These are phyloP conservation scores for Entomortierella parvispora DNA, from an alignment of 192 early-diverging fungal genomes.

Conservation along the genomic window DNA sequence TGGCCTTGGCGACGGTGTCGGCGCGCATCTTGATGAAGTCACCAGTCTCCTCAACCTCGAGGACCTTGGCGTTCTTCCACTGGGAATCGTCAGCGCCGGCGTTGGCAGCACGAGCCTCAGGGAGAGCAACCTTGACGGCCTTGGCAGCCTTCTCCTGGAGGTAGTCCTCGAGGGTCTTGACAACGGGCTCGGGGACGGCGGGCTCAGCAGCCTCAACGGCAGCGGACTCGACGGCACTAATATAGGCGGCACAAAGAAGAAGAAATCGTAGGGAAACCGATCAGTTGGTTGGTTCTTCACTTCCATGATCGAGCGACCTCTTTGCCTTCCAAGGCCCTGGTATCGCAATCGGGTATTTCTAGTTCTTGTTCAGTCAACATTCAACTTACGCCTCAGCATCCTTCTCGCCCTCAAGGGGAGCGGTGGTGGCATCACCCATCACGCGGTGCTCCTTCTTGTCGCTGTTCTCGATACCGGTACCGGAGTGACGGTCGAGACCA, in stretches of 20 bases:
- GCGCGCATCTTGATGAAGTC: conserved; percentile 75
- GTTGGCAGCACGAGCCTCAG: conserved; percentile 85
- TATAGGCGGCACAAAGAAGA: conserved; percentile 4
- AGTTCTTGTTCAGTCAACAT: too few species aligned
- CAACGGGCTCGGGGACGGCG: conserved; percentile 69
- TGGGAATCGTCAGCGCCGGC: conserved; percentile 86
- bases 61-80: conserved; percentile 82
- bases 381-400: conserved; percentile 64
- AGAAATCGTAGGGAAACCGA: conserved; percentile 13
- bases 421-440: conserved; percentile 77
- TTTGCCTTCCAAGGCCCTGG: too few species aligned
- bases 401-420: conserved; percentile 62
- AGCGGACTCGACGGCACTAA: conserved; percentile 30
- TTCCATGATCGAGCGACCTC: too few species aligned
- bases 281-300: neutral
- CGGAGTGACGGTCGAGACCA: conserved; percentile 87
- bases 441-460: conserved; percentile 94
- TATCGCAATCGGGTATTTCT: too few species aligned
- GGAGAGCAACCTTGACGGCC: conserved; percentile 65
- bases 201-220: conserved; percentile 64
- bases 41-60: conserved; percentile 80
- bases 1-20: conserved; percentile 58
- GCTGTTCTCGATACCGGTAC: conserved; percentile 77
- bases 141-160: conserved; percentile 78
- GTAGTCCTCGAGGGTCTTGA: conserved; percentile 93